Base-by-base conservation (phyloP, 2,329 filamentous ascomycete species). In the Ophiostoma angusticollis region DNA sequence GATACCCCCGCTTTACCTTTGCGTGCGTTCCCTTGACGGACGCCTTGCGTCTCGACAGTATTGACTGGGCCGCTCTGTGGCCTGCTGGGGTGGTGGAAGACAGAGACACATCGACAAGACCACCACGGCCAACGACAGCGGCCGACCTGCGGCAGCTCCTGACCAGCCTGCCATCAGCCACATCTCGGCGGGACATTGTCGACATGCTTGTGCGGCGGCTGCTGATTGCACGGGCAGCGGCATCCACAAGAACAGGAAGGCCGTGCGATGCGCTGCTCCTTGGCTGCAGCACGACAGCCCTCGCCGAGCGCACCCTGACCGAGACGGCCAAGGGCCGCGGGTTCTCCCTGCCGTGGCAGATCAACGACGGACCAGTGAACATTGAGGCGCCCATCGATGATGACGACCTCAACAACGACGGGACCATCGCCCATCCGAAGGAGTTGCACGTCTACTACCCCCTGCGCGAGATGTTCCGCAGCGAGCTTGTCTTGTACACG, bases 291-390 rank as follows among this genome's bases (percentile, higher is more conserved):
- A 94, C 91, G 16, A 95, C 86, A 5, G 74, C 78, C 13, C 74
- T 98, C 22, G 89, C 91, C 4, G 84, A 89, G 49, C 78, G 84
- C 52, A 84, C 85, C 0, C 72, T 98, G 12, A 70, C 84, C 6
- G 84, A 91, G 60, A 86, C 89, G 3, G 86, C 89, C 18, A 95
- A 94, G 60, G 91, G 91, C 1, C 73, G 89, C 35, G 91, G 89
- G 1, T 86, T 80, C 49, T 75, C 81, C 5, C 62, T 96, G 16
- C 84, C 87, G 1, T 89, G 80, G 77, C 74, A 83, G 49, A 73
- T 87, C 13, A 75, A 78, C 36, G 91, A 96, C 55, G 86, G 85
- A 5, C n/a, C n/a, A n/a, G n/a, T n/a, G n/a, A n/a, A n/a, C n/a
- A n/a, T n/a, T n/a, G n/a, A n/a, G n/a, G n/a, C n/a, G n/a, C 59